Evolutionary conservation across 495 filamentous ascomycete genomes (phyloP).

Genomic region (Aspergillus ellipticus): DNA sequence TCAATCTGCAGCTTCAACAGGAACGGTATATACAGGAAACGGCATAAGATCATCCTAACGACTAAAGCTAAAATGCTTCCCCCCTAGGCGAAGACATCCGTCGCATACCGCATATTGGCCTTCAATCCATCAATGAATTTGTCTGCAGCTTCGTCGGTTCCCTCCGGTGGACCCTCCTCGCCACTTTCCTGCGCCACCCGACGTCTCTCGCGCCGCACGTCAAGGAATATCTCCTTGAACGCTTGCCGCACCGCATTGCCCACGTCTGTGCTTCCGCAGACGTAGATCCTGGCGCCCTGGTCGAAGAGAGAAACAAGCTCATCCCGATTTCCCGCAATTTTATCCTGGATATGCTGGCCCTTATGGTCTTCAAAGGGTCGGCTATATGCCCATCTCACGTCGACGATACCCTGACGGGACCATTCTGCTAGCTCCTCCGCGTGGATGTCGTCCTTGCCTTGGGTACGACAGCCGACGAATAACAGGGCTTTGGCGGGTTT

Average conservation of each 20-base stretch:
- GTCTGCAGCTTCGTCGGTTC: background rate
- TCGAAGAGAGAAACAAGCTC: background rate
- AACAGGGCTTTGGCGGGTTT: slow-evolving; percentile 2
- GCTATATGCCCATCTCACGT: slow-evolving; percentile 1
- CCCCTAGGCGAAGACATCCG: slow-evolving; percentile 2
- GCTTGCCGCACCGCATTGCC: background rate
- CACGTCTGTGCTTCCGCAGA: slow-evolving; percentile 8
- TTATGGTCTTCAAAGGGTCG: background rate
- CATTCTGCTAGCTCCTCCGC: slow-evolving; percentile 16
- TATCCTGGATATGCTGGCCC: slow-evolving; percentile 2
- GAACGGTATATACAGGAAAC: no score
- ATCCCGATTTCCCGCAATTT: background rate
- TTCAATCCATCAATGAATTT: background rate
- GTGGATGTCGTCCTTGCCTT: slow-evolving; percentile 31
- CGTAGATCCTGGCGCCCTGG: slow-evolving; percentile 7
- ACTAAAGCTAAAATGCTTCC: no score
- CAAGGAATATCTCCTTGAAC: background rate
- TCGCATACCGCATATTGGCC: slow-evolving; percentile 6
- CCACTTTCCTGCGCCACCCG: background rate
- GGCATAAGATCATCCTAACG: no score
- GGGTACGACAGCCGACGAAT: slow-evolving; percentile 24
- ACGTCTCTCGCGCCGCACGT: background rate
- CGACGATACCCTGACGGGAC: slow-evolving; percentile 1
- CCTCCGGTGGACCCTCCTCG: background rate
- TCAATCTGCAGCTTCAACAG: no score